Conservation (phyloP, 331 rosid species). For the Acacia concinna region DNA sequence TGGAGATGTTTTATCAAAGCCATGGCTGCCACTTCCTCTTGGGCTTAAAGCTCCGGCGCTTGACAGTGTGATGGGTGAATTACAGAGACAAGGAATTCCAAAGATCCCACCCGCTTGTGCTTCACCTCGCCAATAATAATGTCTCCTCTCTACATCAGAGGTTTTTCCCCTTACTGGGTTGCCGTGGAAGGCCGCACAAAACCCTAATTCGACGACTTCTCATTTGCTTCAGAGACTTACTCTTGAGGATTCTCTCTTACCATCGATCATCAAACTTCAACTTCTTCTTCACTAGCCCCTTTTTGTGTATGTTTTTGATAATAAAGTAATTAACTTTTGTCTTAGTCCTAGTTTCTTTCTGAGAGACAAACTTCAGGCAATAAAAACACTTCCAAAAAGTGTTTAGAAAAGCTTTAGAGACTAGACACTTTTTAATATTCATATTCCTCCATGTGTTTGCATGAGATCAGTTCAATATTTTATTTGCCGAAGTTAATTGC, state of each 20-base stretch:
- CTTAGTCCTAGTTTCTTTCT: conserved; percentile 2
- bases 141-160: not conserved
- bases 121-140: conserved; percentile 21
- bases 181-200: conserved; percentile 24
- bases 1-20: conserved; percentile 80
- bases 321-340: conserved; percentile 30
- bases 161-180: conserved; percentile 8
- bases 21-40: conserved; percentile 94
- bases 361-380: conserved; percentile 18
- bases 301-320: conserved; percentile 17
- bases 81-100: conserved; percentile 81
- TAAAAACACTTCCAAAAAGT: not conserved
- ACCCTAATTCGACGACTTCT: conserved; percentile 58
- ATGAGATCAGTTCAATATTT: not conserved
- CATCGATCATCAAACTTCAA: not conserved
- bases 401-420: not conserved
- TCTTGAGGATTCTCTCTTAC: conserved; percentile 25
- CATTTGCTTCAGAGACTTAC: not conserved
- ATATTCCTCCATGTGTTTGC: not conserved
- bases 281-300: conserved; percentile 1
- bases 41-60: conserved; percentile 81
- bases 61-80: conserved; percentile 79
- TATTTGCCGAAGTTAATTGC: not conserved
- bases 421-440: not conserved
- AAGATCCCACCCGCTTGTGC: conserved; percentile 73